Base-by-base conservation (phyloP, 306 rosid species). In the Fagus sylvatica region DNA sequence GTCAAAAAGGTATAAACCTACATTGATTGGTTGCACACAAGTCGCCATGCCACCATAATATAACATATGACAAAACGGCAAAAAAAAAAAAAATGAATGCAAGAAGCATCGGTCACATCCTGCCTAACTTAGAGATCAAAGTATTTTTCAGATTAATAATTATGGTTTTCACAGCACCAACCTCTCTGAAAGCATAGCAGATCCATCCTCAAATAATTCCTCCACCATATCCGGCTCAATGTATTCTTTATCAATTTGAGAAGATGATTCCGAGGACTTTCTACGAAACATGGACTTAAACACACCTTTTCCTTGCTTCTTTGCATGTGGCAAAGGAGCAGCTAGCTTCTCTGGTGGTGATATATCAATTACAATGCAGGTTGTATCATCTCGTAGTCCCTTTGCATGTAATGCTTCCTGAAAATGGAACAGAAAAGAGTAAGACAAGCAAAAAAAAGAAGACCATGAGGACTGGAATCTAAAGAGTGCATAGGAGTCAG, bases 321-420 rank as follows among this genome's bases (percentile, higher is more conserved):
- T 96, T 28, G 84, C 74, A 6, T 72, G 91, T 55, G 90, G 78
- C 60, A 71, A 80, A 46, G 91, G 85, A 81, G 81, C 87, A 53
- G 87, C 40, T 82, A 87, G 93, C 84, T 93, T 96, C 80, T 93
- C 97, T 78, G 81, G 93, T 0, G 91, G 93, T 73, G 86, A 80
- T 81, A 96, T 88, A 78, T 96, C 99, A 73, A 93, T 86, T 73
- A 96, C 94, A 33, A 96, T 88, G 81, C 98, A 96, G 56, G 99
- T 96, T 62, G 99, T 96, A 86, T 96, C 99, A 85, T 96, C 99
- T 77, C 99, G 87, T 83, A 96, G 99, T 76, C 99, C 99, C 80
- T 96, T 96, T 41, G 97, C 89, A 73, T 86, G 94, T 53, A 96
- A 28, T 71, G 99, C 88, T 80, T 96, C 99, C 99, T 96, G 91